Conservation (phyloP, 1,284 basidiomycete genomes). For the Fomitopsis schrenkii region DNA sequence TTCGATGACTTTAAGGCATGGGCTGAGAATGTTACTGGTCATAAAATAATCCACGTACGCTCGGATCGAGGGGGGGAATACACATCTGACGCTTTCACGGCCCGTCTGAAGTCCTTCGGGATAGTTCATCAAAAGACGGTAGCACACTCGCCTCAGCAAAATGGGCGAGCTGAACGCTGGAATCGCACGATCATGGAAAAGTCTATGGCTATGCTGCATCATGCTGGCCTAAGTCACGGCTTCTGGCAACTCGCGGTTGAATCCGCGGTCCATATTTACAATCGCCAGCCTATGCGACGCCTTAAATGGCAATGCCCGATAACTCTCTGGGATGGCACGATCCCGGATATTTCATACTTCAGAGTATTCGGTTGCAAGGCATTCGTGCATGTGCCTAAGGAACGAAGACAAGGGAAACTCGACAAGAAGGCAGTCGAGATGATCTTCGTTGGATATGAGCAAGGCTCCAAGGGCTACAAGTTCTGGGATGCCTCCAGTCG, state of each 20-base stretch:
- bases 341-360: too few species aligned
- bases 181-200: not conserved
- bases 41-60: not conserved
- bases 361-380: too few species aligned
- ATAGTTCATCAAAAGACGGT: not conserved
- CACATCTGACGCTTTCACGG: not conserved
- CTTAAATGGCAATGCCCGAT: too few species aligned
- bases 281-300: too few species aligned
- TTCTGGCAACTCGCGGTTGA: not conserved
- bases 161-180: not conserved
- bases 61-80: not conserved
- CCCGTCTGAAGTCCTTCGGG: not conserved
- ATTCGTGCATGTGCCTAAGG: too few species aligned
- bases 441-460: too few species aligned
- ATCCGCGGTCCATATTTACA: not conserved
- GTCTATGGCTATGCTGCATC: not conserved
- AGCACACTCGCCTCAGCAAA: not conserved
- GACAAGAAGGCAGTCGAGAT: too few species aligned
- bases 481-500: too few species aligned
- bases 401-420: too few species aligned
- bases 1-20: not conserved
- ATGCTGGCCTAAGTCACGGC: not conserved
- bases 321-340: too few species aligned
- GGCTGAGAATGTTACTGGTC: not conserved
- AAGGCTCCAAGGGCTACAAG: too few species aligned